Conservation (phyloP, 805 yeast genomes). For the Lachancea fermentati region DNA sequence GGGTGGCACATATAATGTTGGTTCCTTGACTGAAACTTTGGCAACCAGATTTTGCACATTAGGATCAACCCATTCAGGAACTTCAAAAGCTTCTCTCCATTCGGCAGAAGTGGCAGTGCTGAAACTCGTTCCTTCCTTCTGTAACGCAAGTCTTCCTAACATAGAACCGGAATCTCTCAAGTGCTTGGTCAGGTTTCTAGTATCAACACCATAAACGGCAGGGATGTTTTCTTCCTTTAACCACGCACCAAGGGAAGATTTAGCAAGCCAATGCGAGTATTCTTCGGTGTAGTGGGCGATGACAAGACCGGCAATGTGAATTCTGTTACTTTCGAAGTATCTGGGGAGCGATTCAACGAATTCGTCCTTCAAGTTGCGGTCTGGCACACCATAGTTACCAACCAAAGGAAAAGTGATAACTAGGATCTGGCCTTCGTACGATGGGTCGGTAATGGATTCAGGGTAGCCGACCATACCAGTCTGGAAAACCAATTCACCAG, state of each 20-base stretch:
- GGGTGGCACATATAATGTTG: conserved; percentile 72
- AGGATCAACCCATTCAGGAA: conserved; percentile 92
- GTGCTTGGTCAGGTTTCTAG: conserved; percentile 89
- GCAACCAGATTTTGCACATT: conserved; percentile 89
- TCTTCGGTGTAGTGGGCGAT: conserved; percentile 97
- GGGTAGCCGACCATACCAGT: conserved; percentile 99
- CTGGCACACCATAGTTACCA: conserved; percentile 99
- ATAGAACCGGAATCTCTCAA: conserved; percentile 91
- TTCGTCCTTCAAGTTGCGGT: conserved; percentile 69
- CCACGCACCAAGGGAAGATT: conserved; percentile 91
- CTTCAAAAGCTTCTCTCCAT: conserved; percentile 61
- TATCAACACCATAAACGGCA: conserved; percentile 96
- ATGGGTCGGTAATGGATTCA: conserved; percentile 96
- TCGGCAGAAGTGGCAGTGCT: conserved; percentile 32
- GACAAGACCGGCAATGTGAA: conserved; percentile 94
- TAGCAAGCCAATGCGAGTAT: conserved; percentile 89
- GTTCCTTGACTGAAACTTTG: conserved; percentile 73
- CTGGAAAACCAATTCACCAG: conserved; percentile 98
- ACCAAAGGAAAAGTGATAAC: conserved; percentile 95
- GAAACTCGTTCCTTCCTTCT: conserved; percentile 35
- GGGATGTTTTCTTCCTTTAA: conserved; percentile 87
- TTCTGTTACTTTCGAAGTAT: conserved; percentile 86
- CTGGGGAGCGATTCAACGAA: conserved; percentile 72
- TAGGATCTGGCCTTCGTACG: conserved; percentile 94
- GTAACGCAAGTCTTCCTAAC: conserved; percentile 78